Evolutionary conservation across 2,329 filamentous ascomycete species (phyloP), one percentile per base, ranked within the genome.

Genomic region (Phyllosticta ampelicida): DNA sequence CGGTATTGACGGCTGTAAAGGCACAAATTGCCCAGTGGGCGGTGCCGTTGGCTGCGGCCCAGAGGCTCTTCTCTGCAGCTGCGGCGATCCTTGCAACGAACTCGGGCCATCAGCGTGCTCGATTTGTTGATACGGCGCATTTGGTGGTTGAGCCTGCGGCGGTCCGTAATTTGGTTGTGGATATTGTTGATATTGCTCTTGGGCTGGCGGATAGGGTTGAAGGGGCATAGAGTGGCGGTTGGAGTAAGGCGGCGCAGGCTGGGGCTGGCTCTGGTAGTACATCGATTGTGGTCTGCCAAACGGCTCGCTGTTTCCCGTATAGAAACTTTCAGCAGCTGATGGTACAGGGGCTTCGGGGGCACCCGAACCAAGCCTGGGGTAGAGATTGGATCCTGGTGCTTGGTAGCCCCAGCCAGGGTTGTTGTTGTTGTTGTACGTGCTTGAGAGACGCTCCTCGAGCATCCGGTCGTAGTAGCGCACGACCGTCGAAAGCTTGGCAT

Each of bases 381-480:
- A 96, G 13, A 87, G 80, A 55, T 78, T 78, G 19, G 77, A 81
- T 5, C 81, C 71, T 8, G 64, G 62, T 18, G 63, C 64, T n/a
- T 71, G 71, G 44, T 71, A 64, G 23, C 69, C 68, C 51, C 73
- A 73, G 63, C 72, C 71, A 36, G 75, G 71, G 44, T 92, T 87
- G 62, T 85, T 87, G 70, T 97, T 71, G 44, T 92, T 87, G 62
- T 85, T 87, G 70, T 97, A 97, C 1, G 94, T 92, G 70, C 87
- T 95, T 9, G 90, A 95, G 23, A 99, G 78, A 48, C 94, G 85
- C 62, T 99, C 94, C 73, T 99, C 94, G 16, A 99, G 80, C 94
- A 99, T 97, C 48, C 90, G 85, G 71, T 99, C 94, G 69, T 99
- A 99, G 70, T 97, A 97, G 30, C 94, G 84, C 5, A 99, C 94